These are phyloP conservation scores for Neofusicoccum kwambonambiense DNA, from an alignment of 2,329 filamentous ascomycete species.

Conservation along the genomic window DNA sequence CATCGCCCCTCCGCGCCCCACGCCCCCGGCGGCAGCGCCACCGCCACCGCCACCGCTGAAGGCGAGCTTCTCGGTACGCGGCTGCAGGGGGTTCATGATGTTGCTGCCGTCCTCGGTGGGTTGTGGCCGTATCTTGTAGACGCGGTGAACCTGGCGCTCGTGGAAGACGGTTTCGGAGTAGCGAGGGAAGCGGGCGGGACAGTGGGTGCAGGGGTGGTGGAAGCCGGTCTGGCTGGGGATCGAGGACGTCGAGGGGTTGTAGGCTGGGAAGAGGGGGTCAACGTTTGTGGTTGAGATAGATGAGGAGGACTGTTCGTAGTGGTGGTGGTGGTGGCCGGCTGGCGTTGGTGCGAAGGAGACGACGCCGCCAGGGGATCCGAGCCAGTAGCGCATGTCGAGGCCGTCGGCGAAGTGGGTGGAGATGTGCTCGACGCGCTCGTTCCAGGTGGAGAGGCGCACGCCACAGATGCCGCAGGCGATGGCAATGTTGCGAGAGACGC, in stretches of 20 bases:
- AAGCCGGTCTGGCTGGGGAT: not conserved
- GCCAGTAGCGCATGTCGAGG: constrained; percentile 30
- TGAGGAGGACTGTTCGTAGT: not conserved
- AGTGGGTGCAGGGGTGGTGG: not conserved
- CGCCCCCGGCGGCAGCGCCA: not conserved
- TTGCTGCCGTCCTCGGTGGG: not conserved
- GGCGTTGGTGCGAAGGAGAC: not conserved
- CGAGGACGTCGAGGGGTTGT: not conserved
- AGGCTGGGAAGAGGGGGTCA: not conserved
- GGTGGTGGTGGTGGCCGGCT: not conserved
- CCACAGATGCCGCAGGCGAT: constrained; percentile 32
- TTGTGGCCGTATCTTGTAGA: not conserved
- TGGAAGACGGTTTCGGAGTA: constrained; percentile 18
- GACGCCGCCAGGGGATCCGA: constrained; percentile 24
- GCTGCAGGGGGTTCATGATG: not conserved
- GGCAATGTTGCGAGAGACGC: constrained; percentile 25
- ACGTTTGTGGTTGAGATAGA: not conserved
- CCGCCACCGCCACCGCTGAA: not conserved
- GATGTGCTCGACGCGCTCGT: constrained; percentile 29
- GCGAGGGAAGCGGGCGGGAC: not conserved
- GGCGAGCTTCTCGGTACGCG: not conserved
- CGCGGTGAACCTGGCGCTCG: constrained; percentile 18
- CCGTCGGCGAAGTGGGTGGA: constrained; percentile 28
- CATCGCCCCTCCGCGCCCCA: not conserved
- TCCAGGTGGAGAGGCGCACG: constrained; percentile 23